Evolutionary conservation across 2,329 filamentous ascomycete genomes (phyloP), one percentile per base, ranked within the genome.

Genomic region (Ophiostoma angusticollis): DNA sequence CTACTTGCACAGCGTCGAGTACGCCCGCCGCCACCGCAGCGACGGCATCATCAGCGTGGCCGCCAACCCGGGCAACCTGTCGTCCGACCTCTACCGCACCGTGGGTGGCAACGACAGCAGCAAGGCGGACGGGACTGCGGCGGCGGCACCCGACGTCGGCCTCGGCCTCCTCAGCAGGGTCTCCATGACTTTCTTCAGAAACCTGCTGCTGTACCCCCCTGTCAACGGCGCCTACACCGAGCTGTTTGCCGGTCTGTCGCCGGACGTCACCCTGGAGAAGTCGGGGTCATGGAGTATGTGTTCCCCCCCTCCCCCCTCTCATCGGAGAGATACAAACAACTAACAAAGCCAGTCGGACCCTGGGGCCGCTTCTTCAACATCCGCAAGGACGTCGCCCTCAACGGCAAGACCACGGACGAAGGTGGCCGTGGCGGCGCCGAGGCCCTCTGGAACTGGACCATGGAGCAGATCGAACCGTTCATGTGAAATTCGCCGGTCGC

Each of bases 361-460:
- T 64, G 55, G 52, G 62, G 62, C 3, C 50, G 59, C 9, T 52
- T 64, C 33, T 45, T 52, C 39, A 46, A 49, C 3, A 45, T 58
- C 3, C 50, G 56, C 1, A 40, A 47, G 3, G 56, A 58, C 5
- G 42, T 64, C 25, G 39, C 47, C 1, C 40, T 45, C 2, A 53
- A 51, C 2, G 49, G 48, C n/a, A 53, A 58, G 42, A 39, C 52
- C 2, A 49, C 54, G 35, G 48, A 49, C 2, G 60, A 64, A 31
- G 60, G 61, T 2, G 62, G 62, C 2, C 57, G 50, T 5, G 61
- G 59, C 2, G 50, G 49, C 14, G 57, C 51, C 1, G 48, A 54
- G 36, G 52, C 54, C 33, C 64, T 64, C 34, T 65, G 60, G 61
- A 48, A 57, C 4, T 66, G 62, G 63, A 56, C 52, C 1, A 55